A percentile compares a stretch with the other conserved stretches of the same genome.
Conservation (phyloP, 306 rosid genomes). For the Hippophae tibetana region DNA sequence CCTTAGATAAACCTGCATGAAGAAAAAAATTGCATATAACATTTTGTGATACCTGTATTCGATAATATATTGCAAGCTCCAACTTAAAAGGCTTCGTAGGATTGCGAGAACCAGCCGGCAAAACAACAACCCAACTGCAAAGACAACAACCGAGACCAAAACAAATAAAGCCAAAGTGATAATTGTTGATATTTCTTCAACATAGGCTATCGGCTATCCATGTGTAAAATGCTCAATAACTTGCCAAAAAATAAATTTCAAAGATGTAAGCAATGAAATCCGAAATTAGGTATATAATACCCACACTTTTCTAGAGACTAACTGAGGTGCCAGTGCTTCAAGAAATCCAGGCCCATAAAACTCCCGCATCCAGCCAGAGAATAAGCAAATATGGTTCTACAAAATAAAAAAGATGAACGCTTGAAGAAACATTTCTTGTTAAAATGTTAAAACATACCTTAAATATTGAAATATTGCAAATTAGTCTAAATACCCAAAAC, state of each 20-base stretch:
- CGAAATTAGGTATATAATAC: constrained; percentile 26
- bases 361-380: constrained; percentile 93
- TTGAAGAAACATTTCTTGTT: not conserved
- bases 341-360: constrained; percentile 85
- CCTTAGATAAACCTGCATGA: not conserved
- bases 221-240: constrained; percentile 6
- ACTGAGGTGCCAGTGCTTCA: constrained; percentile 72
- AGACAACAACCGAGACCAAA: constrained; percentile 17
- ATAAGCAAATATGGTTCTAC: constrained; percentile 79
- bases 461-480: too few relatives aligned
- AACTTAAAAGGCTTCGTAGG: constrained; percentile 69
- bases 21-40: constrained; percentile 5
- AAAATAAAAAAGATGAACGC: not conserved
- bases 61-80: constrained; percentile 88
- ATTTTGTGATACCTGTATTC: constrained; percentile 54
- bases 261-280: constrained; percentile 13
- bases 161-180: not conserved
- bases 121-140: constrained; percentile 85
- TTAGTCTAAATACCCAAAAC: not conserved
- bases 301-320: constrained; percentile 77
- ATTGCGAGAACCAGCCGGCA: constrained; percentile 68
- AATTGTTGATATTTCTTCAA: constrained; percentile 9
- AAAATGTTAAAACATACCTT: not conserved
- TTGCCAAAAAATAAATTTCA: constrained; percentile 2
- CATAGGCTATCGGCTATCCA: constrained; percentile 9